Conservation (phyloP, 225 moss, liverwort and hornwort genomes). For the Ulota crispa region DNA sequence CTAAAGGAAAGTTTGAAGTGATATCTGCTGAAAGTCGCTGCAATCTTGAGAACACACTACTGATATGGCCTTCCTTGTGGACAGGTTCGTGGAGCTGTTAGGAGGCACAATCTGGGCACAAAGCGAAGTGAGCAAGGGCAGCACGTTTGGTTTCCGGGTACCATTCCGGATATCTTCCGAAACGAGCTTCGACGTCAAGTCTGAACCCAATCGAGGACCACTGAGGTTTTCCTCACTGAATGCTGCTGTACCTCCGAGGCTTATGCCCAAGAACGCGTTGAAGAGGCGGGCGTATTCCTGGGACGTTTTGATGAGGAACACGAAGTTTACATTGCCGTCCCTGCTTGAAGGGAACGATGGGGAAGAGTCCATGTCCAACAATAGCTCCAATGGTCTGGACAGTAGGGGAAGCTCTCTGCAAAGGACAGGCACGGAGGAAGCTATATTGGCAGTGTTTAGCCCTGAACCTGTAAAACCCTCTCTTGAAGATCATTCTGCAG, state of each 20-base stretch:
- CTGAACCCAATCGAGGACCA: conserved; percentile 13
- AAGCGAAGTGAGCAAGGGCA: conserved; percentile 71
- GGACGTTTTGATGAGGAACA: conserved; percentile 51
- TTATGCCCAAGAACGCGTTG: conserved; percentile 33
- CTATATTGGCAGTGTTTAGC: not conserved
- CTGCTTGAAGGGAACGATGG: conserved; percentile 36
- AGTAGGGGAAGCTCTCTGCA: conserved; percentile 25
- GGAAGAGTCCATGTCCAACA: conserved; percentile 30
- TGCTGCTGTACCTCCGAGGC: conserved; percentile 17
- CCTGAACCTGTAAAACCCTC: not conserved
- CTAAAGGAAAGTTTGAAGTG: not conserved
- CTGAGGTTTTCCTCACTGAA: conserved; percentile 26
- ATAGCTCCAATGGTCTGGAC: conserved; percentile 2
- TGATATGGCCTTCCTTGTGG: not conserved
- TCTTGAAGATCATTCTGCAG: not conserved
- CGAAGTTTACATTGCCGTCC: conserved; percentile 47
- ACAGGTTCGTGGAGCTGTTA: conserved; percentile 80
- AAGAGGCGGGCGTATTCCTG: conserved; percentile 66
- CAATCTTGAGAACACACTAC: not conserved
- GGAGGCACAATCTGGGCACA: conserved; percentile 79
- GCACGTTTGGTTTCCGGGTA: conserved; percentile 44
- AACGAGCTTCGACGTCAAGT: conserved; percentile 13
- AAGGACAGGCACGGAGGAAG: conserved; percentile 7
- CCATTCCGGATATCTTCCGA: conserved; percentile 50
- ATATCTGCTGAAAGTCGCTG: not conserved